These are phyloP conservation scores for carrot (Daucus carota) DNA, from an alignment of 129 eudicot genomes.

Conservation along the genomic window DNA sequence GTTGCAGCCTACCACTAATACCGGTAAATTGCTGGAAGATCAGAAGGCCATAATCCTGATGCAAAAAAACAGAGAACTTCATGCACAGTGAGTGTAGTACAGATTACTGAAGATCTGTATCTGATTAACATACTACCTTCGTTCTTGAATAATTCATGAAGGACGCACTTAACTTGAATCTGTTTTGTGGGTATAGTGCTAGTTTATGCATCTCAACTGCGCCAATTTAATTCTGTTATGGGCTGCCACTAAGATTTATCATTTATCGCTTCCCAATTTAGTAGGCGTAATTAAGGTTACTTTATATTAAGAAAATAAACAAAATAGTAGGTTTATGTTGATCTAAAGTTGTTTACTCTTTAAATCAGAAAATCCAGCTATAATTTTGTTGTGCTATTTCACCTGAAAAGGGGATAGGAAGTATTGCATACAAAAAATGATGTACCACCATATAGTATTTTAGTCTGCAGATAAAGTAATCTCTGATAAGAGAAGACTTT, in stretches of 20 bases:
- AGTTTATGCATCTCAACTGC: neutral
- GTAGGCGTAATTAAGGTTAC: neutral
- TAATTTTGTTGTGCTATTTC: neutral
- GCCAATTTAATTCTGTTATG: neutral
- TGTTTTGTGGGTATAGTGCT: neutral
- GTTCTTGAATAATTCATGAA: neutral
- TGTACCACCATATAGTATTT: neutral
- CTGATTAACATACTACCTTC: too few relatives aligned
- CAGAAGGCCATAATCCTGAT: conserved; percentile 29
- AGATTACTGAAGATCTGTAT: neutral
- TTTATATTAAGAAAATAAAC: neutral
- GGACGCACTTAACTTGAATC: neutral
- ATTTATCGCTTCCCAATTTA: neutral
- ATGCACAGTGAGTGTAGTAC: conserved; percentile 44
- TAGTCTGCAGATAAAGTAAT: neutral
- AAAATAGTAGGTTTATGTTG: neutral
- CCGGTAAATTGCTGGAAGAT: conserved; percentile 23
- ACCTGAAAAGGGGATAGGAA: neutral
- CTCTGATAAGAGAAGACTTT: neutral
- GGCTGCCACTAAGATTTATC: neutral
- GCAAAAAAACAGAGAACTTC: conserved; percentile 50
- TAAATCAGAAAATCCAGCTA: neutral
- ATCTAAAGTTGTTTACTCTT: neutral
- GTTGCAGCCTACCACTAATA: conserved; percentile 31
- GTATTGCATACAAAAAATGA: neutral